Evolutionary conservation across 371 early-diverging fungal species (phyloP), one percentile per base, ranked within the genome.

Genomic region (Funneliformis caledonium): DNA sequence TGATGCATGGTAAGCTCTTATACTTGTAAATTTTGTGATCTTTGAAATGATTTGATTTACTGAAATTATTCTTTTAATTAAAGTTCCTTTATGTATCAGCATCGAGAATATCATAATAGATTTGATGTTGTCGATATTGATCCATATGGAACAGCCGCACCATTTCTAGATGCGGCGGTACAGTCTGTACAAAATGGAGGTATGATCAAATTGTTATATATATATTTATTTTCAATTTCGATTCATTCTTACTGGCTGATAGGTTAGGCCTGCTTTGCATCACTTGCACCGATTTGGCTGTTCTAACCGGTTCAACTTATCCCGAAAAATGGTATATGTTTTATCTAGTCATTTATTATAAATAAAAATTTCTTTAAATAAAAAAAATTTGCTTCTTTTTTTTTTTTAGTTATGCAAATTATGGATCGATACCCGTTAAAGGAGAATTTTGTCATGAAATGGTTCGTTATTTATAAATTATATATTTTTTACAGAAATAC

Each of bases 251-350:
- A 12, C 8, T 81, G 42, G 22, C 8, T 47, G 33, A 33, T 85
- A 92, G 56, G 19, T 56, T 56, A 56, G 92, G 96, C 22, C 87
- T 99, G 42, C 87, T 99, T 37, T 98, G 98, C 86, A 93, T 99
- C 42, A 99, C 99, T 4, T 98, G 99, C 87, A 99, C 99, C 0
- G 99, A 99, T 91, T 91, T 99, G 85, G 99, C 97, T 11, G 95
- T 98, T 10, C 88, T 99, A 7, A 97, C 98, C 80, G 96, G 98
- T 50, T 91, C 87, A 83, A 97, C 91, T 88, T 92, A 95, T 84
- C 92, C 96, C 4, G 98, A 98, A 83, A 93, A 95, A 65, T 97
- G 99, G 91, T 89, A 89, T 81, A 80, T 68, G 11, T 26, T 67
- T 19, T 43, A 69, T 19, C 43, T 16, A 33, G 14, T 11, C 14